phyloP scores from a whole-genome alignment of 176 grass and related monocot genomes.

The Eleusine coracana region DNA sequence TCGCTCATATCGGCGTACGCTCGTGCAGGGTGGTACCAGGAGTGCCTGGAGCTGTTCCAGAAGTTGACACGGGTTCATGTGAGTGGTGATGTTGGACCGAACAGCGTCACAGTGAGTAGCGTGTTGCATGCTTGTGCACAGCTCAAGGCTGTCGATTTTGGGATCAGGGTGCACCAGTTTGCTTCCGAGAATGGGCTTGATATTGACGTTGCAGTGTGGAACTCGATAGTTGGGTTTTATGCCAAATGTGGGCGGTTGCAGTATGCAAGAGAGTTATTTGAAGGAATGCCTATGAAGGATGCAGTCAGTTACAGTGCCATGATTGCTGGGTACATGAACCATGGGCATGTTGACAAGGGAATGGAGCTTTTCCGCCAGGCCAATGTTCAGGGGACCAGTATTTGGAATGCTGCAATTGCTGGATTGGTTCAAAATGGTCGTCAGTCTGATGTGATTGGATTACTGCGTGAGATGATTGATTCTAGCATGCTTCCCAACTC shows the following conservation, averaged over 20 bases:
- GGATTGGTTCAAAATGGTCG: slow-evolving; percentile 62
- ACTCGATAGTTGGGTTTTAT: slow-evolving; percentile 64
- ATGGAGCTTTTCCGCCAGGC: slow-evolving; percentile 58
- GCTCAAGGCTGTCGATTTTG: slow-evolving; percentile 55
- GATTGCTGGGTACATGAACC: slow-evolving; percentile 77
- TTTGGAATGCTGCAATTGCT: slow-evolving; percentile 65
- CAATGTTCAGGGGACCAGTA: slow-evolving; percentile 43
- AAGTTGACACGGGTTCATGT: slow-evolving; percentile 23
- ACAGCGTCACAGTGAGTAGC: slow-evolving; percentile 43
- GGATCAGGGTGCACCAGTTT: slow-evolving; percentile 51
- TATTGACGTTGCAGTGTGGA: slow-evolving; percentile 49
- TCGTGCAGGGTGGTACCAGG: slow-evolving; percentile 41
- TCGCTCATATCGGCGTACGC: slow-evolving; percentile 52
- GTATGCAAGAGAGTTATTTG: slow-evolving; percentile 62
- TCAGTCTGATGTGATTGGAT: slow-evolving; percentile 45
- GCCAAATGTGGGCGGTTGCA: slow-evolving; percentile 62
- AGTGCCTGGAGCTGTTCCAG: slow-evolving; percentile 53
- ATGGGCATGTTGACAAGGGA: slow-evolving; percentile 46
- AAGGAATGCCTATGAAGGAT: slow-evolving; percentile 62
- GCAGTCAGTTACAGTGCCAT: slow-evolving; percentile 61
- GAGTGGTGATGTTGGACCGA: slow-evolving; percentile 23
- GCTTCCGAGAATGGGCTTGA: slow-evolving; percentile 45
- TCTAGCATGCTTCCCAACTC: slow-evolving; percentile 58
- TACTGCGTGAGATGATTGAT: slow-evolving; percentile 56
- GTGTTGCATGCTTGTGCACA: slow-evolving; percentile 68